Conservation (phyloP, 305 asterid genomes). For the Fraxinus nigra region DNA sequence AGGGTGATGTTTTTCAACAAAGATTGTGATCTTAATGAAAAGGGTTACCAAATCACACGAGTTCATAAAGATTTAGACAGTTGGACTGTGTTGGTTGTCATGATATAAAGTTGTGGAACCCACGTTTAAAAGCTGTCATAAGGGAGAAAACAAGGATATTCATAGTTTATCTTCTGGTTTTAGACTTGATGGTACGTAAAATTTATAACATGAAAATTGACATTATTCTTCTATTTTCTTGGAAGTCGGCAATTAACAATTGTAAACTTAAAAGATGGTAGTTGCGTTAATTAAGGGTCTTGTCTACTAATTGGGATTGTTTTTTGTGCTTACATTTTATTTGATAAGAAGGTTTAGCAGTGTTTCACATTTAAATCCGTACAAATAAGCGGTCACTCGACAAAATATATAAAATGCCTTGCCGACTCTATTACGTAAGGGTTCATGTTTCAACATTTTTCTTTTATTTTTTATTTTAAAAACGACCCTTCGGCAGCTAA, state of each 20-base stretch:
- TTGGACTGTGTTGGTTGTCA: background rate
- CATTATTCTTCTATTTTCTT: background rate
- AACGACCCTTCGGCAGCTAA: background rate
- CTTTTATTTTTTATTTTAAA: background rate
- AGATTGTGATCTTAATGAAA: background rate
- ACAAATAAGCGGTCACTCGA: background rate
- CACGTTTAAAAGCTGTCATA: background rate
- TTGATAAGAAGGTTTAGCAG: background rate
- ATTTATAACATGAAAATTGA: background rate
- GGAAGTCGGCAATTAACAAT: background rate
- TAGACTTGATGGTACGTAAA: background rate
- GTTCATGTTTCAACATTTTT: background rate
- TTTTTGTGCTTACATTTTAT: background rate
- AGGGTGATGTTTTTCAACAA: background rate
- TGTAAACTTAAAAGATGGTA: background rate
- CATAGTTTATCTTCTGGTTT: background rate
- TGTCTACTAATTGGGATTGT: background rate
- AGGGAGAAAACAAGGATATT: background rate
- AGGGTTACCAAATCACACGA: background rate
- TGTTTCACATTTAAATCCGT: background rate
- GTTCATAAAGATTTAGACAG: background rate
- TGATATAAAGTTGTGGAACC: background rate
- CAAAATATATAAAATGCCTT: background rate
- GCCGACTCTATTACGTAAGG: background rate
- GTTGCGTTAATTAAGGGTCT: background rate